Evolutionary conservation across 371 early-diverging fungal species (phyloP).

Genomic region (Mortierella polycephala): DNA sequence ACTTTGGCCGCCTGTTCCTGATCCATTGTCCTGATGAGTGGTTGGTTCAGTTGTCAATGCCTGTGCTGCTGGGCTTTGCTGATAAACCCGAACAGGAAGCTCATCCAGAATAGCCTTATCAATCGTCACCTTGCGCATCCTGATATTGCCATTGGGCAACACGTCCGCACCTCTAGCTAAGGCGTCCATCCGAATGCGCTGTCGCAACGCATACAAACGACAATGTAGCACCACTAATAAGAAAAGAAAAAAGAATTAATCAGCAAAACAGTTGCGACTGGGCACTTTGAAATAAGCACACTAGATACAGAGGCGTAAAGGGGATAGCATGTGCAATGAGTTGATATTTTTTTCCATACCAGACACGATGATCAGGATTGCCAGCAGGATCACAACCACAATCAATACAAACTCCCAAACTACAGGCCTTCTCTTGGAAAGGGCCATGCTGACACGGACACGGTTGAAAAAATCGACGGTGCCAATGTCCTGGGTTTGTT

Average conservation of each 20-base stretch:
- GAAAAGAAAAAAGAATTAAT: background rate
- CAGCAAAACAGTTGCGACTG: background rate
- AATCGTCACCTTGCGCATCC: slow-evolving; percentile 48
- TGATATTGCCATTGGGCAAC: slow-evolving; percentile 45
- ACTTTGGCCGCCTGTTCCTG: background rate
- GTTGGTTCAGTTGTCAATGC: slow-evolving; percentile 1
- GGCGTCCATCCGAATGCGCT: slow-evolving; percentile 52
- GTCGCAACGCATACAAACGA: slow-evolving; percentile 42
- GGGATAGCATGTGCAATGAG: background rate
- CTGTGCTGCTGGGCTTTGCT: slow-evolving; percentile 3
- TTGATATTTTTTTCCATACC: slow-evolving; percentile 45
- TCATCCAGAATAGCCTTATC: slow-evolving; percentile 34
- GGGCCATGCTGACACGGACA: slow-evolving; percentile 24
- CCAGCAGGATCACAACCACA: slow-evolving; percentile 65
- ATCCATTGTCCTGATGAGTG: background rate
- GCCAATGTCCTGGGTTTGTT: slow-evolving; percentile 17
- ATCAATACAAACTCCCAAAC: slow-evolving; percentile 70
- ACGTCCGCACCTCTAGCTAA: slow-evolving; percentile 46
- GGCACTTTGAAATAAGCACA: background rate
- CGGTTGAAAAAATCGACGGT: slow-evolving; percentile 22
- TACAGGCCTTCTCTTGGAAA: slow-evolving; percentile 49
- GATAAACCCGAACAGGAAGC: slow-evolving; percentile 34
- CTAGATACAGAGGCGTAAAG: background rate
- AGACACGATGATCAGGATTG: slow-evolving; percentile 62
- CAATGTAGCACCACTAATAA: slow-evolving; percentile 45